These are phyloP conservation scores for Penicilliopsis zonata DNA, from an alignment of 495 filamentous ascomycete genomes.

Conservation along the genomic window DNA sequence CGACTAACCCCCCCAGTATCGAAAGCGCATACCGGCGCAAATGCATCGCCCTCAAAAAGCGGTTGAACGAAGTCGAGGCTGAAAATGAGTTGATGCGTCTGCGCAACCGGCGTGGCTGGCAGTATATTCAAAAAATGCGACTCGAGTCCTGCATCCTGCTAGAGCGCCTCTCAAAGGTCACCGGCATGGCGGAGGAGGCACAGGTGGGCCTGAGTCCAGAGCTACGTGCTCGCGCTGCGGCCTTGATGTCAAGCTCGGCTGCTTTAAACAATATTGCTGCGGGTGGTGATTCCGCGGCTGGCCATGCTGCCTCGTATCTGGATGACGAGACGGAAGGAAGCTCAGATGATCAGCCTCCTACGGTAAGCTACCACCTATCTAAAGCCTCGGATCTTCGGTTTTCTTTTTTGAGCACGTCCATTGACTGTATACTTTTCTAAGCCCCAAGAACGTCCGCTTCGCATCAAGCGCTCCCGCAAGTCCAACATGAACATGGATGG, in stretches of 20 bases:
- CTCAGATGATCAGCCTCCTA: slow-evolving; percentile 36
- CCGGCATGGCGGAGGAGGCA: slow-evolving; percentile 52
- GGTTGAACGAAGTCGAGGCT: slow-evolving; percentile 80
- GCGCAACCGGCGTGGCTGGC: slow-evolving; percentile 67
- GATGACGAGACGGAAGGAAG: slow-evolving; percentile 38
- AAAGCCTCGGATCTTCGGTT: too few relatives aligned
- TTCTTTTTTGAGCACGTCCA: too few relatives aligned
- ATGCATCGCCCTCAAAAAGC: slow-evolving; percentile 88
- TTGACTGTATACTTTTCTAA: slow-evolving; percentile 15
- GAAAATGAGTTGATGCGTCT: slow-evolving; percentile 70
- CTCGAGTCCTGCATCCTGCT: slow-evolving; percentile 84
- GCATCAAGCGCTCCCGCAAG: slow-evolving; percentile 68
- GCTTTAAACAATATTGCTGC: slow-evolving; percentile 8
- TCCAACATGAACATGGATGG: slow-evolving; percentile 15
- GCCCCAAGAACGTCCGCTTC: slow-evolving; percentile 85
- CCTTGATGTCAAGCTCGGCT: slow-evolving; percentile 19
- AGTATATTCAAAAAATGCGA: slow-evolving; percentile 81
- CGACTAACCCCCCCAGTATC: slow-evolving; percentile 65
- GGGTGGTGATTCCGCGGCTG: slow-evolving; percentile 9
- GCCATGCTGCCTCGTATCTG: slow-evolving; percentile 12
- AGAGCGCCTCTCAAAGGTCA: slow-evolving; percentile 74
- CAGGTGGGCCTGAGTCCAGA: slow-evolving; percentile 23
- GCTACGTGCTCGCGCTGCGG: slow-evolving; percentile 21
- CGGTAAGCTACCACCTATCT: slow-evolving; percentile 28
- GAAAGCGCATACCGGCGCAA: slow-evolving; percentile 94